Conservation (phyloP, 495 filamentous ascomycete genomes). For the Talaromyces trachyspermus region DNA sequence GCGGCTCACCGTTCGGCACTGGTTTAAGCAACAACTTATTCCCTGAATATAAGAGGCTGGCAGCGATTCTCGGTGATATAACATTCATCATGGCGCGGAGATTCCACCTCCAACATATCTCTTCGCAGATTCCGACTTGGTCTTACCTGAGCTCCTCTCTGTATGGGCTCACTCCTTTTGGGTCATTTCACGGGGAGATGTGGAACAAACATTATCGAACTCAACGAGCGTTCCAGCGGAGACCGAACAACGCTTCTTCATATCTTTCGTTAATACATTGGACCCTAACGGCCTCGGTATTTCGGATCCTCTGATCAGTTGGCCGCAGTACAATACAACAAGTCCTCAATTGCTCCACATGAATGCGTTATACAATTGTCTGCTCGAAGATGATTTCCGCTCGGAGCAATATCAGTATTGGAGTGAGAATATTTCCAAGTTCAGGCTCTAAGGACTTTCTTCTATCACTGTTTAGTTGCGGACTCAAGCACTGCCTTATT, state of each 20-base stretch:
- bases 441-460: neutral
- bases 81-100: neutral
- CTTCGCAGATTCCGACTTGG: neutral
- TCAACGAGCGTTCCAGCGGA: neutral
- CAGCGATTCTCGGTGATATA: constrained; percentile 1
- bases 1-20: neutral
- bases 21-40: neutral
- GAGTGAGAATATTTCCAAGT: neutral
- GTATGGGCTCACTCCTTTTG: neutral
- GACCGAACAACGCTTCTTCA: neutral
- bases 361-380: neutral
- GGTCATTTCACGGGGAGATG: neutral
- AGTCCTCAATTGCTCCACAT: neutral
- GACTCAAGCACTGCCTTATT: neutral
- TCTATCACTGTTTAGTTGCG: neutral
- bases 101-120: neutral
- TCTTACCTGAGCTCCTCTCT: neutral
- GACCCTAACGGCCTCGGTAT: neutral
- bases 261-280: neutral
- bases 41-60: neutral
- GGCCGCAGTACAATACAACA: neutral
- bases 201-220: neutral
- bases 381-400: neutral
- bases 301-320: neutral
- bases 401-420: neutral